Conservation (phyloP, 2,329 filamentous ascomycete genomes). For the Xylariales sp. region DNA sequence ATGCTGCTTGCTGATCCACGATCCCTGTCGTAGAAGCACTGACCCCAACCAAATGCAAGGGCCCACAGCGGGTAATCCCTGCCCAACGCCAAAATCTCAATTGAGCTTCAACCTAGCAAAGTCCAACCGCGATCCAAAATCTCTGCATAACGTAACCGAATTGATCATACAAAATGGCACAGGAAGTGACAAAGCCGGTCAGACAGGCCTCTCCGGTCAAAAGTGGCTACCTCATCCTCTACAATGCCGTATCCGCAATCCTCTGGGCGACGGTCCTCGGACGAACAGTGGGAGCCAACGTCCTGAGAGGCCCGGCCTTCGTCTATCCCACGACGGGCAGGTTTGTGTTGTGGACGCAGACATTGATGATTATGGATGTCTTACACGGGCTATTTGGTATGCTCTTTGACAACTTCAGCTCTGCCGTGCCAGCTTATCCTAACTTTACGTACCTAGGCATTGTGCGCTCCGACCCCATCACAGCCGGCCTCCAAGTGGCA, state of each 20-base stretch:
- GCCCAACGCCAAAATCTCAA: constrained; percentile 7
- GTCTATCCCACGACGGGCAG: constrained; percentile 60
- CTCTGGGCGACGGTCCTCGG: constrained; percentile 77
- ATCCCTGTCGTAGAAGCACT: neutral
- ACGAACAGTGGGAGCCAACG: constrained; percentile 55
- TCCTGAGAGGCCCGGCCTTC: constrained; percentile 48
- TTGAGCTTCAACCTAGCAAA: no score
- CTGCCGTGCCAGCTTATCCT: neutral
- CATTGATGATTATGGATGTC: constrained; percentile 76
- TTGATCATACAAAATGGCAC: constrained; percentile 8
- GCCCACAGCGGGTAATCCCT: constrained; percentile 1
- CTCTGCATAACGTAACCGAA: no score
- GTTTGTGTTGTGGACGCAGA: constrained; percentile 78
- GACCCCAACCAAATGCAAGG: constrained; percentile 1
- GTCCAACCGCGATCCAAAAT: no score
- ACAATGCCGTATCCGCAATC: constrained; percentile 74
- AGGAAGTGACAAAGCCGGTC: constrained; percentile 14
- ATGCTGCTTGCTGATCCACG: no score
- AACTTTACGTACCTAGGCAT: constrained; percentile 50
- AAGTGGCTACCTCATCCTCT: constrained; percentile 71
- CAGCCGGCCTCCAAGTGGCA: constrained; percentile 85
- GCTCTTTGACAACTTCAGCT: constrained; percentile 15
- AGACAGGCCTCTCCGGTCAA: constrained; percentile 41
- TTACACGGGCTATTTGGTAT: constrained; percentile 73
- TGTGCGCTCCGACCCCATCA: constrained; percentile 79